phyloP scores from a whole-genome alignment of 345 rosid genomes.

The Geranium brycei region DNA sequence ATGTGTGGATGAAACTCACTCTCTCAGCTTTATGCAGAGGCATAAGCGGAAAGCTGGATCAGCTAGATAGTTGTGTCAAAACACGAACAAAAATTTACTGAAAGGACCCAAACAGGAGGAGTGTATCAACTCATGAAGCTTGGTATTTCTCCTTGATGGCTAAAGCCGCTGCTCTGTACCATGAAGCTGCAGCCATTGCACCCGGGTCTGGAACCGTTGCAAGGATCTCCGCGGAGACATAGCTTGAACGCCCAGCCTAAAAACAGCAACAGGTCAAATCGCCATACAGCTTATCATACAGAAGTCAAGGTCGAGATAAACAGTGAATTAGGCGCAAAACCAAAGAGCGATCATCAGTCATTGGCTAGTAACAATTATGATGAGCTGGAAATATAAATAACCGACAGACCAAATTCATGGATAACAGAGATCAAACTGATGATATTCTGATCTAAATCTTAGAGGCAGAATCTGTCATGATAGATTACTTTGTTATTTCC shows the following conservation, averaged over 20 bases:
- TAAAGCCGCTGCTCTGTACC: conserved; percentile 89
- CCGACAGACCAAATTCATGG: too few species aligned
- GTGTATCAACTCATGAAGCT: conserved; percentile 10
- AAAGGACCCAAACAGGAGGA: not conserved
- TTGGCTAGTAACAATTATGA: too few species aligned
- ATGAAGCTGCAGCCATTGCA: conserved; percentile 81
- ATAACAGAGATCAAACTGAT: not conserved
- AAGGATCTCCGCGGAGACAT: conserved; percentile 47
- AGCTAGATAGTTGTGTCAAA: conserved; percentile 5
- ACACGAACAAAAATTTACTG: conserved; percentile 7
- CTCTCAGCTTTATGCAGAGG: conserved; percentile 40
- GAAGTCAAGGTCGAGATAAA: not conserved
- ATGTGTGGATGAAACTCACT: conserved; percentile 17
- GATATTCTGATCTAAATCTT: too few species aligned
- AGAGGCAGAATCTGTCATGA: too few species aligned
- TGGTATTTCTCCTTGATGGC: conserved; percentile 40
- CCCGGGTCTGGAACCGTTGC: conserved; percentile 80
- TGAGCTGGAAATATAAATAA: too few species aligned
- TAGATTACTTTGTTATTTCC: too few species aligned
- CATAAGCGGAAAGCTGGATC: conserved; percentile 39
- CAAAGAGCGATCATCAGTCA: not conserved
- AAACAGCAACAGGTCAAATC: conserved; percentile 8
- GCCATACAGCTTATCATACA: not conserved
- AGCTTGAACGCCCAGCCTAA: conserved; percentile 85
- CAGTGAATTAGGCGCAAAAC: not conserved